A percentile compares a stretch with the other conserved stretches of the same genome.
phyloP scores from a whole-genome alignment of 2,329 filamentous ascomycete species.

The Pseudovirgaria hyperparasitica region DNA sequence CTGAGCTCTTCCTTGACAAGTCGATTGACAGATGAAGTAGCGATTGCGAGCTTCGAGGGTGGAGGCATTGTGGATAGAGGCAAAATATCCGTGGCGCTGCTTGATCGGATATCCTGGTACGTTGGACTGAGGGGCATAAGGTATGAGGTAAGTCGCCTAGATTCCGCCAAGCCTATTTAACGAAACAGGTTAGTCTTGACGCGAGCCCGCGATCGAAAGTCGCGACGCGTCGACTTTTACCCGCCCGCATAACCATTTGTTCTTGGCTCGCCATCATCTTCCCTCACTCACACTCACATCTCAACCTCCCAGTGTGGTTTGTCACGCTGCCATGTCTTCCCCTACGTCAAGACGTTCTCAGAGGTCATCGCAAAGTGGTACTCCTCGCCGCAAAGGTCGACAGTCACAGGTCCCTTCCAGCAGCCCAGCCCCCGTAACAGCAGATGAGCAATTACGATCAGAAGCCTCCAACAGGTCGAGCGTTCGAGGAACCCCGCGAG shows the following conservation, averaged over 20 bases:
- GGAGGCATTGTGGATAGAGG: slow-evolving; percentile 49
- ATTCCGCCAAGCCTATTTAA: too few species aligned
- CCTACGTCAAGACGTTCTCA: slow-evolving; percentile 42
- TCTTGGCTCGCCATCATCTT: slow-evolving; percentile 6
- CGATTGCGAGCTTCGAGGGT: slow-evolving; percentile 63
- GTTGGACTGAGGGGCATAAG: too few species aligned
- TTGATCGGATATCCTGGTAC: too few species aligned
- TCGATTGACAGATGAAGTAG: slow-evolving; percentile 65
- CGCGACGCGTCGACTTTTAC: too few species aligned
- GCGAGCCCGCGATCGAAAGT: too few species aligned
- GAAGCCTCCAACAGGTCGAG: slow-evolving; percentile 28
- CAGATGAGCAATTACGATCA: slow-evolving; percentile 29
- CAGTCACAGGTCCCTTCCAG: slow-evolving; percentile 43
- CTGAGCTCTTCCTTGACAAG: slow-evolving; percentile 84
- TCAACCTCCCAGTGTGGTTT: slow-evolving; percentile 1
- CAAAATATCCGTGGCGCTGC: too few species aligned
- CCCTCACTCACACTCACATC: slow-evolving; percentile 4
- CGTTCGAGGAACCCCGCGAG: slow-evolving; percentile 32
- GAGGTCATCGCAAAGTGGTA: slow-evolving; percentile 42
- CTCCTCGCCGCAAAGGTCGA: slow-evolving; percentile 41
- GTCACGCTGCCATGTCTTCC: slow-evolving; percentile 44
- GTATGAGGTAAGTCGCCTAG: too few species aligned
- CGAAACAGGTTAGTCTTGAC: too few species aligned
- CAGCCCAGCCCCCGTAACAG: slow-evolving; percentile 29
- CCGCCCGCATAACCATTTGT: slow-evolving; percentile 8